These are phyloP conservation scores for fission yeast (Schizosaccharomyces pombe) DNA, from an alignment of 805 yeast species.

Conservation along the genomic window DNA sequence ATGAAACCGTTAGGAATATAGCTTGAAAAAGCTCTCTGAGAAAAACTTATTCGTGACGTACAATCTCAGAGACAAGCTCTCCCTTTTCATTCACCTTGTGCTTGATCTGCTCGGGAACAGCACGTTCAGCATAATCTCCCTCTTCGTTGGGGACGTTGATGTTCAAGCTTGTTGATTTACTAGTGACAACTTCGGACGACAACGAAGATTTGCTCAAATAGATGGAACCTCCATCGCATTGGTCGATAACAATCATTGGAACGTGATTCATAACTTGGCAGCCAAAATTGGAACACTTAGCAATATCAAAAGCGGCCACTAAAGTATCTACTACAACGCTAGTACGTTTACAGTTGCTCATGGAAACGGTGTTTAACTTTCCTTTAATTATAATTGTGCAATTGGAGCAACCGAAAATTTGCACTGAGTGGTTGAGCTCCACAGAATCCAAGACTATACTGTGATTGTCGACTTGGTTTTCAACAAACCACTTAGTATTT, in stretches of 20 bases:
- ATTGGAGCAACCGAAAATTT: conserved; percentile 58
- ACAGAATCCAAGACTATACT: conserved; percentile 47
- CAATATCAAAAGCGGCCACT: conserved; percentile 70
- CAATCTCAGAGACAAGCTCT: conserved; percentile 42
- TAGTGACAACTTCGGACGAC: conserved; percentile 55
- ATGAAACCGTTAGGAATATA: too few relatives aligned
- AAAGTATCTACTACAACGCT: conserved; percentile 67
- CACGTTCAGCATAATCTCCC: conserved; percentile 53
- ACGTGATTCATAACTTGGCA: conserved; percentile 62
- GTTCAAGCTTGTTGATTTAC: conserved; percentile 67
- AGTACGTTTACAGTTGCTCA: conserved; percentile 45
- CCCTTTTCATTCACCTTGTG: conserved; percentile 37
- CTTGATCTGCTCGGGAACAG: conserved; percentile 79
- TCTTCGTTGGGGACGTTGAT: conserved; percentile 57
- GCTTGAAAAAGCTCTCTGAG: too few relatives aligned
- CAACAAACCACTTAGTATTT: conserved; percentile 76
- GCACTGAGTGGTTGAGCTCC: conserved; percentile 67
- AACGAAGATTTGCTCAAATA: conserved; percentile 55
- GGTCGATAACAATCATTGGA: conserved; percentile 71
- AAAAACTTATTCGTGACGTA: conserved; percentile 43
- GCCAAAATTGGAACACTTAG: conserved; percentile 60
- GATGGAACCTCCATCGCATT: conserved; percentile 63
- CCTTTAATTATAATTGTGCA: conserved; percentile 66
- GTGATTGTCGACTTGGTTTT: conserved; percentile 42
- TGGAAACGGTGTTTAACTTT: conserved; percentile 68